Percentiles rank a stretch among this genome's conserved stretches.
phyloP scores from a whole-genome alignment of 208 protist genomes.

The Phytomonas sp. region DNA sequence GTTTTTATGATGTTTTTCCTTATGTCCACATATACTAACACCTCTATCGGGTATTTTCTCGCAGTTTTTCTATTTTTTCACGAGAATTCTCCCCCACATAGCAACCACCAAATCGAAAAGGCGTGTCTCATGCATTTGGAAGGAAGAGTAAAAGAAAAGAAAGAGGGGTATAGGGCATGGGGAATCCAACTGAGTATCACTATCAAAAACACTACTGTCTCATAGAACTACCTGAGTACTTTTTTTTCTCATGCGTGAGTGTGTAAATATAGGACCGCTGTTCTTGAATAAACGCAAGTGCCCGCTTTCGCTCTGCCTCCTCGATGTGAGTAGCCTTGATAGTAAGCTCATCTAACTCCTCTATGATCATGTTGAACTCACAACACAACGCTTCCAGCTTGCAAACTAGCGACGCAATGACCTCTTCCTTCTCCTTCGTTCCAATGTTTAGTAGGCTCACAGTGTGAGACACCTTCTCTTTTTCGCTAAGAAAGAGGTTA shows the following conservation, averaged over 20 bases:
- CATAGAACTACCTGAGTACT: background rate
- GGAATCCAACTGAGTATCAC: background rate
- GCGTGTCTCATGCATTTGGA: background rate
- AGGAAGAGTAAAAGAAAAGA: background rate
- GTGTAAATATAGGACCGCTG: slow-evolving; percentile 25
- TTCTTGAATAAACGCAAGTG: slow-evolving; percentile 61
- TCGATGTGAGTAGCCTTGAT: slow-evolving; percentile 54
- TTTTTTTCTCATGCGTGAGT: background rate
- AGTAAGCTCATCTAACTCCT: slow-evolving; percentile 64
- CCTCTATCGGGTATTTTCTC: background rate
- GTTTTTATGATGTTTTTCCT: background rate
- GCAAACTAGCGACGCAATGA: slow-evolving; percentile 46
- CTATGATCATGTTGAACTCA: slow-evolving; percentile 58
- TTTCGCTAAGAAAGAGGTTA: slow-evolving; percentile 72
- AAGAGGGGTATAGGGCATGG: background rate
- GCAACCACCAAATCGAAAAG: background rate
- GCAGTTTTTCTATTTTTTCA: background rate
- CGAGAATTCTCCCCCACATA: background rate
- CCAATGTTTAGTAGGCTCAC: slow-evolving; percentile 65
- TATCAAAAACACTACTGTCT: background rate
- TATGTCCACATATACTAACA: background rate
- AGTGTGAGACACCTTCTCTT: slow-evolving; percentile 51
- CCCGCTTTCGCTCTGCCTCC: slow-evolving; percentile 58
- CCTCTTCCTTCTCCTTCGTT: slow-evolving; percentile 70
- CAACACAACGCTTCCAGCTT: slow-evolving; percentile 41